Evolutionary conservation across 495 filamentous ascomycete genomes (phyloP), one percentile per base, ranked within the genome.

Genomic region (Bathelium albidoporum): DNA sequence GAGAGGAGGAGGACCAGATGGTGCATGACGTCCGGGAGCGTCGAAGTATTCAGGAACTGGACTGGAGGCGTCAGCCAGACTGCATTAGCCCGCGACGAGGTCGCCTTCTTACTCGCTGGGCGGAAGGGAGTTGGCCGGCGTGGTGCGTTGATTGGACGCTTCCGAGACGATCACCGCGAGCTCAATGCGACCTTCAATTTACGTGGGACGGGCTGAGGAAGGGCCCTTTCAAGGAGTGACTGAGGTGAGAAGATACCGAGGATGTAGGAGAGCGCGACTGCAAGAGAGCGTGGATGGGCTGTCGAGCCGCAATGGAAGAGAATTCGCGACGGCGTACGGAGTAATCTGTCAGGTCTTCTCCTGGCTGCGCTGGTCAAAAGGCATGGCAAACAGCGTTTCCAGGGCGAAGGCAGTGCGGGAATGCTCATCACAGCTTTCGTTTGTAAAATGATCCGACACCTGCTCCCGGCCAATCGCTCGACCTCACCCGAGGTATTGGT

Each of bases 61-160:
- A 55, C 49, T 55, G 20, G 43, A 55, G 49, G 49, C 49, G 49
- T 55, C 49, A 55, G 49, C 49, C 49, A 55, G 49, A 26, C 16
- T 55, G 49, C 49, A 55, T 55, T 55, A 55, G 49, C 11, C 24
- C 49, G 49, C 9, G 24, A 29, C 49, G 29, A 16, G 9, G 5
- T 16, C 16, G 49, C 5, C 5, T 29, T 20, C 49, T 55, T 29
- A 55, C 49, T 55, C 49, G 49, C 24, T 9, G 49, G 20, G 49
- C 49, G 49, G 49, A 16, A 55, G 49, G 5, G 5, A 55, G 49
- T n/a, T 28, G 26, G 49, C 22, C 49, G 49, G 20, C 22, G 24
- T 55, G 49, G 22, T 55, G 49, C 29, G 11, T 11, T 55, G 49
- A 55, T 55, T 55, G 49, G 49, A 55, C 49, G 24, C 20, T 28